These are phyloP conservation scores for Lanmaoa rubissima DNA, from an alignment of 768 basidiomycete genomes.

Conservation along the genomic window DNA sequence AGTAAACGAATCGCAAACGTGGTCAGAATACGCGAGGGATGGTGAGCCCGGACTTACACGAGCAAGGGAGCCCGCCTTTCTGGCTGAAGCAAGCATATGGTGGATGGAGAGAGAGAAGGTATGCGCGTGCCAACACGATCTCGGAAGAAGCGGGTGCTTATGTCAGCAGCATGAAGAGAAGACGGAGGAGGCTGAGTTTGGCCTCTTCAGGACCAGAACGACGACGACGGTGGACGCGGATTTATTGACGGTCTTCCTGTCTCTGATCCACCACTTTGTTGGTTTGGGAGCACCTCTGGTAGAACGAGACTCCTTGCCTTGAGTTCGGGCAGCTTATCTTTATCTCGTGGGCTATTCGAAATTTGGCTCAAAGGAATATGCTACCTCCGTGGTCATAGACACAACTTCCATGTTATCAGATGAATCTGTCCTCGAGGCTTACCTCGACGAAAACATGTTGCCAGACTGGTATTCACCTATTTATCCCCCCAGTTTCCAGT, in stretches of 20 bases:
- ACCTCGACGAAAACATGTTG: constrained; percentile 19
- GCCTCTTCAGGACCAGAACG: constrained; percentile 50
- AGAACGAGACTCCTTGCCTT: constrained; percentile 65
- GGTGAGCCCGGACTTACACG: constrained; percentile 43
- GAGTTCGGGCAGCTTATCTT: constrained; percentile 67
- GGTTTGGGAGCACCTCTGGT: constrained; percentile 56
- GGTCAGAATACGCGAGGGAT: not conserved
- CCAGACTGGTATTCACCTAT: constrained; percentile 16
- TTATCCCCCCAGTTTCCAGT: constrained; percentile 2
- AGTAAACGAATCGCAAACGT: not conserved
- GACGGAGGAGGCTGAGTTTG: constrained; percentile 3
- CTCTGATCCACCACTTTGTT: constrained; percentile 56
- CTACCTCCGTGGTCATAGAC: constrained; percentile 3
- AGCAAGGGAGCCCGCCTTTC: constrained; percentile 62
- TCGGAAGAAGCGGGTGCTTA: constrained; percentile 17
- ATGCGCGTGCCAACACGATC: not conserved
- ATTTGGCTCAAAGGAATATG: constrained; percentile 78
- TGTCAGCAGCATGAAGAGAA: constrained; percentile 40
- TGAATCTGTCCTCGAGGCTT: constrained; percentile 24
- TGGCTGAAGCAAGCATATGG: constrained; percentile 64
- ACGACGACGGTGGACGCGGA: constrained; percentile 72
- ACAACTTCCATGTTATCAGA: constrained; percentile 13
- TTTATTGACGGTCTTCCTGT: constrained; percentile 50
- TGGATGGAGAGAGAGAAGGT: constrained; percentile 22
- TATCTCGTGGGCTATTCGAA: constrained; percentile 61